These are phyloP conservation scores for Wickerhamomyces bovis DNA, from an alignment of 805 yeast species.

Conservation along the genomic window DNA sequence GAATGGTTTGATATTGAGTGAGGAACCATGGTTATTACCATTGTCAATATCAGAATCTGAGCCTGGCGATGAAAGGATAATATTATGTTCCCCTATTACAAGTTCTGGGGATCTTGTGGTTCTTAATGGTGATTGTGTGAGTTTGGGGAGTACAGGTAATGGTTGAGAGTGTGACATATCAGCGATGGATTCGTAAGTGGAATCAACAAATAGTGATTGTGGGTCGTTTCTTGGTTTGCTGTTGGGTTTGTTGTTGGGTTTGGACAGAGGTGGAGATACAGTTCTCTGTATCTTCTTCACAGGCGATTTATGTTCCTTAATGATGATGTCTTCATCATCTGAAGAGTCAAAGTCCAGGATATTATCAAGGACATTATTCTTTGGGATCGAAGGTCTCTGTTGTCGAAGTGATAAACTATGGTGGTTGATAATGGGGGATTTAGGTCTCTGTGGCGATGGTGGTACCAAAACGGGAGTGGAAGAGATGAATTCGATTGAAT, in stretches of 20 bases:
- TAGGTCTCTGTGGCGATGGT: not conserved
- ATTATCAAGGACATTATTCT: too few species aligned
- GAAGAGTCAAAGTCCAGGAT: too few species aligned
- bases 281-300: too few species aligned
- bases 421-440: too few species aligned
- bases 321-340: too few species aligned
- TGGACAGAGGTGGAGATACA: not conserved
- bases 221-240: not conserved
- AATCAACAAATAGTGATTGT: not conserved
- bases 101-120: not conserved
- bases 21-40: not conserved
- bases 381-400: too few species aligned
- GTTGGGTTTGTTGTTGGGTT: not conserved
- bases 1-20: not conserved
- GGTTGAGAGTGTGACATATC: not conserved
- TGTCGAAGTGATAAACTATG: too few species aligned
- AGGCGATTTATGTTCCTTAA: too few species aligned
- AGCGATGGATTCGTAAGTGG: not conserved
- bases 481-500: not conserved
- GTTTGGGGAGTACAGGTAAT: not conserved
- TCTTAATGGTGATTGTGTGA: not conserved
- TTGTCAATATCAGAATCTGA: not conserved
- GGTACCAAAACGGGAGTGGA: not conserved
- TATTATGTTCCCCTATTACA: not conserved
- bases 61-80: constrained; percentile 3